These are phyloP conservation scores for Quaeritorhiza haematococci DNA, from an alignment of 371 early-diverging fungal species.

Conservation along the genomic window DNA sequence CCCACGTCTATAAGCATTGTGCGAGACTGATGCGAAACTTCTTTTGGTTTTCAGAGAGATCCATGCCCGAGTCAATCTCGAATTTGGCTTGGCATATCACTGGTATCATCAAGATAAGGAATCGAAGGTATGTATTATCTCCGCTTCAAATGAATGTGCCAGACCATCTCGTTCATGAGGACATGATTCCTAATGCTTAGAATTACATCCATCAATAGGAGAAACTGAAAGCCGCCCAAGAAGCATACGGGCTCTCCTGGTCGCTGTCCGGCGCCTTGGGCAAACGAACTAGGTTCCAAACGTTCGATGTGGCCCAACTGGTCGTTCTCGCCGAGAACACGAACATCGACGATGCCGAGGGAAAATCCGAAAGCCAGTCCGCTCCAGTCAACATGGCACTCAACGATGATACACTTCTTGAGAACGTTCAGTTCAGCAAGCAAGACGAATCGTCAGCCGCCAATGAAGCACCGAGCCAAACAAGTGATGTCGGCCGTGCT, in stretches of 20 bases:
- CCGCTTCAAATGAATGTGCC: not conserved
- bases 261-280: conserved; percentile 84
- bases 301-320: conserved; percentile 78
- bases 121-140: conserved; percentile 42
- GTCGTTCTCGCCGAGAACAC: conserved; percentile 74
- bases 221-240: conserved; percentile 66
- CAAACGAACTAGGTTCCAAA: conserved; percentile 89
- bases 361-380: not conserved
- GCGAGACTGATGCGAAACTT: not conserved
- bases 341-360: not conserved
- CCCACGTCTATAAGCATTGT: no score
- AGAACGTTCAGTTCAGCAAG: conserved; percentile 62
- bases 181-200: not conserved
- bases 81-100: conserved; percentile 69
- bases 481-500: no score
- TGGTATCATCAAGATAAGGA: conserved; percentile 69
- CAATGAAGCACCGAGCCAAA: conserved; percentile 10
- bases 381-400: conserved; percentile 67
- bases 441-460: conserved; percentile 28
- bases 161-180: not conserved
- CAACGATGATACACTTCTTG: conserved; percentile 89
- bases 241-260: conserved; percentile 74
- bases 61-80: conserved; percentile 64
- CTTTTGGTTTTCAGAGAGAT: conserved; percentile 22
- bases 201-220: conserved; percentile 11